These are phyloP conservation scores for Trematosphaeria pertusa DNA, from an alignment of 2,329 filamentous ascomycete genomes.

Conservation along the genomic window DNA sequence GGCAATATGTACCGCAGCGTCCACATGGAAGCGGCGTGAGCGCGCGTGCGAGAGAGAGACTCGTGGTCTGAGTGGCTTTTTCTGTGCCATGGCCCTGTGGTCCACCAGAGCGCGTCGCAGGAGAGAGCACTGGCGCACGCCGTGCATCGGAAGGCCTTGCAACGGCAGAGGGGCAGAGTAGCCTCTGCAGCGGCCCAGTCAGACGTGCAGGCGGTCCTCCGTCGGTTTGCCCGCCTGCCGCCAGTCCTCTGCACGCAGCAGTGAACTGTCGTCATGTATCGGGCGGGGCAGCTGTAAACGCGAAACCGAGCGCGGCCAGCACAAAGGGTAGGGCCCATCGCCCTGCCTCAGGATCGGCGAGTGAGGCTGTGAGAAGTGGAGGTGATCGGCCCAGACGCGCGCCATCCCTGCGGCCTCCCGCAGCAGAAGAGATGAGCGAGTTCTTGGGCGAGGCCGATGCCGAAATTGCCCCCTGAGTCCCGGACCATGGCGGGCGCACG, in stretches of 20 bases:
- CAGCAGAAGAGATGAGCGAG: constrained; percentile 39
- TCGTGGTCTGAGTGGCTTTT: neutral
- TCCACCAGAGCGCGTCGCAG: constrained; percentile 7
- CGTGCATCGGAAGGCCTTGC: constrained; percentile 23
- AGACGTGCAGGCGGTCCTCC: constrained; percentile 28
- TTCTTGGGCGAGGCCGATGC: constrained; percentile 33
- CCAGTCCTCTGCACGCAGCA: neutral
- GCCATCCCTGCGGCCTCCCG: constrained; percentile 33
- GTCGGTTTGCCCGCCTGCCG: neutral
- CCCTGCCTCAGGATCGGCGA: constrained; percentile 39
- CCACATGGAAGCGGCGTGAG: constrained; percentile 9
- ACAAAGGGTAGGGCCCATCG: constrained; percentile 4
- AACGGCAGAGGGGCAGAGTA: constrained; percentile 17
- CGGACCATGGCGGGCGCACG: constrained; percentile 9
- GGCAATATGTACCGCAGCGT: constrained; percentile 15
- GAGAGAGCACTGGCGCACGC: constrained; percentile 5
- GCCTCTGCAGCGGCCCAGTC: constrained; percentile 29
- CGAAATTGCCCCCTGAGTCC: constrained; percentile 40
- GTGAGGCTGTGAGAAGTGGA: constrained; percentile 43
- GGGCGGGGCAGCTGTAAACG: constrained; percentile 1
- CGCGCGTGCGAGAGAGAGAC: constrained; percentile 5
- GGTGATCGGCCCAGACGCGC: constrained; percentile 36
- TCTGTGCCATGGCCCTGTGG: constrained; percentile 1
- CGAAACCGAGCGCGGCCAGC: constrained; percentile 13
- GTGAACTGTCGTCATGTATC: neutral